Base-by-base conservation (phyloP, 306 rosid genomes). In the Quillaja saponaria region DNA sequence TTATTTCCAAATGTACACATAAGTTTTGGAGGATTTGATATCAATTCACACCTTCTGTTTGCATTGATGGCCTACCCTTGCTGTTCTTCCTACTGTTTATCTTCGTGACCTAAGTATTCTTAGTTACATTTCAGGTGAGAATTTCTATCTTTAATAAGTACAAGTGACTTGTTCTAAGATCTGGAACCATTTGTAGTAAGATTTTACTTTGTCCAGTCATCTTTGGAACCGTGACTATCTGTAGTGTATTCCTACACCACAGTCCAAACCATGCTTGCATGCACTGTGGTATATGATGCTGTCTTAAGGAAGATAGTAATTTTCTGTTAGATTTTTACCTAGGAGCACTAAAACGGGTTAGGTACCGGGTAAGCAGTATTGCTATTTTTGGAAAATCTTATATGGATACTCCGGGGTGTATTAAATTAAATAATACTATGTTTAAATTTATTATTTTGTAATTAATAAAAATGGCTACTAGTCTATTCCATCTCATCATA, bases 1-100 rank as follows among this genome's bases (percentile, higher is more conserved):
- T 72, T 94, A 61, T 94, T 94, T 75, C 99, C 99, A 81, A 78
- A 68, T 74, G 97, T 90, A 6, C 67, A 80, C 73, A 45, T 89
- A 31, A 87, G 49, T 75, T 72, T 94, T 66, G 95, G 87, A 19
- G 78, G 82, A 61, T 63, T 74, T 33, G 74, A 78, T 62, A 42
- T 89, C 65, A 40, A 67, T 71, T 55, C 96, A 5, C 90, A 55
- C 13, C 39, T 85, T 66, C 54, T 94, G 40, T 94, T 94, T 63
- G 99, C 96, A 33, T 49, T 89, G 40, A 10, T 79, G 42, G 66
- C 99, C 99, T 49, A 51, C 99, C 75, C 71, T 94, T 53, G 97
- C 97, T 49, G 96, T 94, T 85, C 97, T 94, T 80, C 99, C 99
- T 9, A 94, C 99, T 1, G 94, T 85, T 71, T 83, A 86, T 89